Base-by-base conservation (phyloP, 1,284 basidiomycete genomes). In the Boletellus dicymbophilus region DNA sequence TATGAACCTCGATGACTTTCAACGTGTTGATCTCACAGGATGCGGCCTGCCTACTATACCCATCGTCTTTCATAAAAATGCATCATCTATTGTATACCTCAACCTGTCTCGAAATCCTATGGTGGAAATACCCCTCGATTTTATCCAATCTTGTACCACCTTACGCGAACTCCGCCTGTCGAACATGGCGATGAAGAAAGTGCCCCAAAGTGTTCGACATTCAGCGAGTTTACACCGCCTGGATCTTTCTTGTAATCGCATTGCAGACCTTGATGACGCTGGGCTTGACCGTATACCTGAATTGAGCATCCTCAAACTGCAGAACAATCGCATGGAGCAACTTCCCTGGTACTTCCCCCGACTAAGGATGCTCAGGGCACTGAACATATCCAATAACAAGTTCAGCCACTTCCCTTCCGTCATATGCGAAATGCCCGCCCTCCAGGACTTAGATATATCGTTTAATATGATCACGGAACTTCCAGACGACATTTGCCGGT, bases 311-410 rank as follows among this genome's bases (percentile, higher is more conserved):
- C 77, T 99, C 56, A 87, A 85, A 60, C 78, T 93, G 44, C 92
- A 96, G 70, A 98, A 98, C 72, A 99, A 99, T 68, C 84, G 94
- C 28, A 81, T 99, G 60, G 88, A 91, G 54, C 84, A 81, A 50
- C 79, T 99, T 3, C 95, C 97, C 0, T 82, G 82, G 69, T 92
- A 93, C 65, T 95, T 98, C 59, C 80, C 86, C 4, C 78, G 85
- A 18, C 76, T 99, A 58, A 76, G 79, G 33, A 71, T 78, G 42
- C 80, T 98, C 46, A 83, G 82, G 48, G 84, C 85, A 41, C 80
- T 99, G 61, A 97, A 98, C 72, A 90, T 99, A 55, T 97, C 94
- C 43, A 99, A 98, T 74, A 99, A 99, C 76, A 93, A 94, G 65
- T 95, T 98, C 67, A 83, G 84, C 37, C 70, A 67, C n/a, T 80